Conservation (phyloP, 768 basidiomycete species). For the Pisolithus microcarpus region DNA sequence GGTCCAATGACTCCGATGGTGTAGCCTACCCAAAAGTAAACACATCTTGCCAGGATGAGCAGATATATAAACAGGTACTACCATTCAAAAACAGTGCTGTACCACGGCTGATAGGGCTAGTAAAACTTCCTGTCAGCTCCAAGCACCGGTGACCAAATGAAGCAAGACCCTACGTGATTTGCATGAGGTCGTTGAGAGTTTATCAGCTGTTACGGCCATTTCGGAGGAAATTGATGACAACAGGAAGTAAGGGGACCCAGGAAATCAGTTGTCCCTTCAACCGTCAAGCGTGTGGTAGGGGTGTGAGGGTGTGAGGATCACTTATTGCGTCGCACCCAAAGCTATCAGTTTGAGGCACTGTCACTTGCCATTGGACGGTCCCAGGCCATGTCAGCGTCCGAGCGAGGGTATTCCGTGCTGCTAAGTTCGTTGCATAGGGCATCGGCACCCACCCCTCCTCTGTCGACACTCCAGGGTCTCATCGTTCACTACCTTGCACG, state of each 20-base stretch:
- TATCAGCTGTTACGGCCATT: no score
- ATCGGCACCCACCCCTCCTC: slow-evolving; percentile 8
- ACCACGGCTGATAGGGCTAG: slow-evolving; percentile 50
- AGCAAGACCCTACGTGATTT: slow-evolving; percentile 50
- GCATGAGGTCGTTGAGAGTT: no score
- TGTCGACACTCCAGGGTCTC: slow-evolving; percentile 20
- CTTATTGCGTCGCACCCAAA: no score
- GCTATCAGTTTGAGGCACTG: no score
- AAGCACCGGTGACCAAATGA: neutral
- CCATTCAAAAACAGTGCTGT: slow-evolving; percentile 87
- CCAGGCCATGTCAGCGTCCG: slow-evolving; percentile 4
- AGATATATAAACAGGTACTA: slow-evolving; percentile 17
- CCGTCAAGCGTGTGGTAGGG: no score
- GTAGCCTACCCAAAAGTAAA: slow-evolving; percentile 45
- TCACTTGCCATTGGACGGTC: no score
- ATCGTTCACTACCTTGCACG: slow-evolving; percentile 23
- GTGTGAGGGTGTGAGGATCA: no score
- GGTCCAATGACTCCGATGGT: slow-evolving; percentile 73
- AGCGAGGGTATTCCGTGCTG: slow-evolving; percentile 19
- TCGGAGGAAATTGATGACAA: no score
- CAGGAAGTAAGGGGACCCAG: no score
- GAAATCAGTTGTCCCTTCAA: no score
- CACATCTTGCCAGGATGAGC: slow-evolving; percentile 1
- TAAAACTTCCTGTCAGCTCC: no score
- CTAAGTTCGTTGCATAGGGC: slow-evolving; percentile 23